Conservation (phyloP, 345 rosid species). For the Pistacia integerrima region DNA sequence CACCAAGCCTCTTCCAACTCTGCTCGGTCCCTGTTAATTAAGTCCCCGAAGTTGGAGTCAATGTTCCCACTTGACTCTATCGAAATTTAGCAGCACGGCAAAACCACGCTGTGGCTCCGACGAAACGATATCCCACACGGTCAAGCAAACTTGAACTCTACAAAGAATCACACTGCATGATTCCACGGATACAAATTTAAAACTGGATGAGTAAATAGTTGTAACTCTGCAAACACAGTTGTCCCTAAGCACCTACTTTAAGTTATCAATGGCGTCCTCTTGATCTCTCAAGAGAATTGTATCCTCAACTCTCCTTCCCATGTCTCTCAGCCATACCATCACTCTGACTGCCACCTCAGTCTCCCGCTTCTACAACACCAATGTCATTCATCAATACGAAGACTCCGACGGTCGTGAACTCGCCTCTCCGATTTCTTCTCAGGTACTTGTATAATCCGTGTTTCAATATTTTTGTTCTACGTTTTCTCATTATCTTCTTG, state of each 20-base stretch:
- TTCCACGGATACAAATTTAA: too few species aligned
- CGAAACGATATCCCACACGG: too few species aligned
- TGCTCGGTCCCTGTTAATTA: too few species aligned
- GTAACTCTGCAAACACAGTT: neutral
- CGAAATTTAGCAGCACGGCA: too few species aligned
- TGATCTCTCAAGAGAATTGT: slow-evolving; percentile 43
- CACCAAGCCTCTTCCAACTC: too few species aligned
- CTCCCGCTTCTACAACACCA: slow-evolving; percentile 46
- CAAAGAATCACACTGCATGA: too few species aligned
- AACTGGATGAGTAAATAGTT: neutral
- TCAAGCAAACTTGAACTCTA: too few species aligned
- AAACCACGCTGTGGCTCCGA: too few species aligned
- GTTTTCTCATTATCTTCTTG: too few species aligned
- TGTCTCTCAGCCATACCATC: slow-evolving; percentile 5
- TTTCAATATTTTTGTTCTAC: neutral
- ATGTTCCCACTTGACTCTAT: too few species aligned
- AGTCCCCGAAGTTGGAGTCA: too few species aligned
- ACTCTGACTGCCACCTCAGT: slow-evolving; percentile 19
- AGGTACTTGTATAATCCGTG: slow-evolving; percentile 18
- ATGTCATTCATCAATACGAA: slow-evolving; percentile 32
- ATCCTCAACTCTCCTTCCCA: slow-evolving; percentile 27
- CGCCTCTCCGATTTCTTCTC: slow-evolving; percentile 45
- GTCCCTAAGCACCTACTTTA: neutral
- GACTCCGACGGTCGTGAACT: slow-evolving; percentile 16
- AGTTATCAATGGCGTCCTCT: slow-evolving; percentile 43